A percentile compares a stretch with the other conserved stretches of the same genome.
phyloP scores from a whole-genome alignment of 768 basidiomycete genomes.

The Lentinula detonsa region DNA sequence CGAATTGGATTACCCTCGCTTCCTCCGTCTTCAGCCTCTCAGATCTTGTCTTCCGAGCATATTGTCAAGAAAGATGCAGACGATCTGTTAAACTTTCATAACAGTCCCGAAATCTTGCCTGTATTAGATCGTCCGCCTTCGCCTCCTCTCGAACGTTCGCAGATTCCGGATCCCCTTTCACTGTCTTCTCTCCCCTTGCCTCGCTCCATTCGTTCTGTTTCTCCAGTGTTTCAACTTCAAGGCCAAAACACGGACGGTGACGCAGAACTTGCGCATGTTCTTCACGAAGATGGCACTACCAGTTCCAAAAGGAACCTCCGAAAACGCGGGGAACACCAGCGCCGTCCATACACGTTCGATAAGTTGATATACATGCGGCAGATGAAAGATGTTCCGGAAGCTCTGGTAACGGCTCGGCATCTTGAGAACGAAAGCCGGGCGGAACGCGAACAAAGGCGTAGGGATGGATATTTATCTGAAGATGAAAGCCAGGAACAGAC shows the following conservation, averaged over 20 bases:
- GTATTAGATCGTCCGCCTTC: slow-evolving; percentile 6
- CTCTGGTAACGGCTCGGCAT: slow-evolving; percentile 49
- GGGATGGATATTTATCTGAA: slow-evolving; percentile 17
- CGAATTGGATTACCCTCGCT: not conserved
- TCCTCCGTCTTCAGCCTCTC: not conserved
- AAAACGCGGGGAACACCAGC: slow-evolving; percentile 44
- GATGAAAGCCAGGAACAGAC: slow-evolving; percentile 12
- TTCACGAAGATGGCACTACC: not conserved
- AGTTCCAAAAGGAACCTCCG: slow-evolving; percentile 49
- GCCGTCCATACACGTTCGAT: slow-evolving; percentile 60
- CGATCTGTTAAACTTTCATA: not conserved
- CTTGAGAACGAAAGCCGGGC: slow-evolving; percentile 19
- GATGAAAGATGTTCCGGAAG: slow-evolving; percentile 55
- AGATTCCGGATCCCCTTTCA: slow-evolving; percentile 5
- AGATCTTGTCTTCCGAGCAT: not conserved
- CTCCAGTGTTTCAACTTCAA: not conserved
- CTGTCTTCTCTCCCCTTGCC: slow-evolving; percentile 8
- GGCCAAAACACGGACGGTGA: not conserved
- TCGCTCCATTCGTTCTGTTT: not conserved
- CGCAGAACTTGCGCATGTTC: not conserved
- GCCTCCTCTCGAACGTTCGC: not conserved
- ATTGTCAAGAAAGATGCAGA: not conserved
- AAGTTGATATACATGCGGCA: slow-evolving; percentile 43
- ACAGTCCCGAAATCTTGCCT: not conserved
- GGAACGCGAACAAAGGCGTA: slow-evolving; percentile 15